phyloP scores from a whole-genome alignment of 1,284 basidiomycete species.

The Lentinula novae-zelandiae region DNA sequence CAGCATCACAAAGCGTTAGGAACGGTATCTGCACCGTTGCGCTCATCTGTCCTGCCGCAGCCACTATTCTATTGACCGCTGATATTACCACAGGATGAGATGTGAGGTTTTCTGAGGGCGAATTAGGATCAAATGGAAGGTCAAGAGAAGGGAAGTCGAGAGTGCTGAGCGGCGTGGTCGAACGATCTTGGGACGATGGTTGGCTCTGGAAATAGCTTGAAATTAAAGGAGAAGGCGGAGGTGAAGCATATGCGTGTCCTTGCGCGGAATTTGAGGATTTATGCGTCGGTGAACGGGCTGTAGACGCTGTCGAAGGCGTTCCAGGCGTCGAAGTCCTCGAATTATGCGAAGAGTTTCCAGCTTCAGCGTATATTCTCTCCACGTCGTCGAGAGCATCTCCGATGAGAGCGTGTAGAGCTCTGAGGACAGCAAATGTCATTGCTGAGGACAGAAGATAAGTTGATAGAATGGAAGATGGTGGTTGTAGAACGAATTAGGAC shows the following conservation, averaged over 20 bases:
- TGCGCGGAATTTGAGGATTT: conserved; percentile 4
- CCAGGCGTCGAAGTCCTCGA: conserved; percentile 12
- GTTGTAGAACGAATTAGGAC: too few relatives aligned
- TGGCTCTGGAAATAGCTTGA: neutral
- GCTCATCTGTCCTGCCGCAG: conserved; percentile 62
- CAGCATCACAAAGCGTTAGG: conserved; percentile 60
- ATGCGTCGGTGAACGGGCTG: conserved; percentile 18
- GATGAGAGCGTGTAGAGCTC: conserved; percentile 61
- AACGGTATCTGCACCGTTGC: conserved; percentile 64
- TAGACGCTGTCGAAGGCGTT: conserved; percentile 14
- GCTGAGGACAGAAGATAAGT: conserved; percentile 10
- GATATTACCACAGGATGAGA: conserved; percentile 53
- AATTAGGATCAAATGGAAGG: conserved; percentile 39
- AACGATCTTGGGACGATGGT: conserved; percentile 5
- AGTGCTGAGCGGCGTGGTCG: conserved; percentile 11
- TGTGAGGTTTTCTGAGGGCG: conserved; percentile 49
- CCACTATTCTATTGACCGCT: conserved; percentile 60
- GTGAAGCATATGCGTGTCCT: conserved; percentile 33
- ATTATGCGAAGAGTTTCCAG: conserved; percentile 1
- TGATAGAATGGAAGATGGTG: too few relatives aligned
- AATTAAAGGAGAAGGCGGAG: conserved; percentile 36
- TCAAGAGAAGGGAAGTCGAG: conserved; percentile 63
- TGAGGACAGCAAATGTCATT: conserved; percentile 61
- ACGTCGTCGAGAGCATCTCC: conserved; percentile 67
- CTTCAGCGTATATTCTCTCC: conserved; percentile 48